Evolutionary conservation across 2,329 filamentous ascomycete genomes (phyloP), one percentile per base, ranked within the genome.

Genomic region (Trichoderma brevicompactum): DNA sequence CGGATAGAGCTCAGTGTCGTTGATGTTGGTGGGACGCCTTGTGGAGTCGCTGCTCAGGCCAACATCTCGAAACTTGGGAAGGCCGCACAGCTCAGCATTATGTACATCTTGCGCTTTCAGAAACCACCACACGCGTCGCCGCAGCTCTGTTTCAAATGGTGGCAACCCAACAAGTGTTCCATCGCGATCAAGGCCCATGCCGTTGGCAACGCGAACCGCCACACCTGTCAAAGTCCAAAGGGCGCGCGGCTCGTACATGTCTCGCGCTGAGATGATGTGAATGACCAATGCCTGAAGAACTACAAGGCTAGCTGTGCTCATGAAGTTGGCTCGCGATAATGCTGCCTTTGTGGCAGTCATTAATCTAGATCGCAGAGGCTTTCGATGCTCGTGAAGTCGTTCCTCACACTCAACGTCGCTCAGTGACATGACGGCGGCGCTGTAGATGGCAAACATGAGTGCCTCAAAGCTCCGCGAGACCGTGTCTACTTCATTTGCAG

Each of bases 401-500:
- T 55, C 53, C 19, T 55, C 38, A 43, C 53, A 55, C 38, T 55
- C 53, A 55, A 17, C 53, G 19, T 55, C 53, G 53, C 53, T 55
- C 53, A 55, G 53, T 55, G 53, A 55, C 53, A 55, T 55, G 1
- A 43, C 53, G 53, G 53, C 53, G 38, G 53, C 53, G 53, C 53
- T 43, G 53, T 43, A 55, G 53, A 55, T 55, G 53, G 53, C 53
- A 55, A 55, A 55, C 53, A 55, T 55, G 53, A 55, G 53, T 55
- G 53, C 53, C 53, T 55, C 53, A 55, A 55, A 55, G 53, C 53
- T 32, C 38, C 38, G 53, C 19, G 53, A 55, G 38, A 55, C 38
- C 53, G 19, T 43, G 19, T 55, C 53, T 55, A 55, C 19, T 32
- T 55, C 0, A 32, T 43, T 55, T 43, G 53, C 38, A 43, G 53